Evolutionary conservation across 1,284 basidiomycete species (phyloP), one percentile per base, ranked within the genome.

Genomic region (Tausonia pullulans): DNA sequence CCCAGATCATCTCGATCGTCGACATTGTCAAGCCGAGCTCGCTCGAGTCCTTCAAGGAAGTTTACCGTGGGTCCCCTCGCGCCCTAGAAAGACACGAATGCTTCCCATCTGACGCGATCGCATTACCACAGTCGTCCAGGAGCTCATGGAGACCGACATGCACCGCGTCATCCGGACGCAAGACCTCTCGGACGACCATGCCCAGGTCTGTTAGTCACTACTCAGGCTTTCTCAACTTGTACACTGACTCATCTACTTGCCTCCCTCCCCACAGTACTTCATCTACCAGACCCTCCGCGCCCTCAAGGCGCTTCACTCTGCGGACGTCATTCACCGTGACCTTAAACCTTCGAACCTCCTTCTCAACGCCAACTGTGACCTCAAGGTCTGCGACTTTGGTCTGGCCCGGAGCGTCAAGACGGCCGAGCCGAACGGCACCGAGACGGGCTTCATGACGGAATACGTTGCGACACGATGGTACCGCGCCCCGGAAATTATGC

Each of bases 301-400:
- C 0, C 82, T 98, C 73, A 97, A 97, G 76, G 92, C 92, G 0
- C 80, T 97, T 4, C 93, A 97, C 74, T 91, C 88, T 0, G 92
- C 94, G 39, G 90, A 93, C 74, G 91, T 97, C 69, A 87, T 96
- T 70, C 93, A 97, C 74, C 87, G 94, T 66, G 93, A 97, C 76
- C 83, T 97, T 69, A 97, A 97, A 77, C 93, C 93, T 0, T 93
- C 91, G 46, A 97, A 97, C 72, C 81, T 96, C 7, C 83, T 96
- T n/a, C 81, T 97, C 63, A 96, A 96, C 72, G 90, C 91, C 68
- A 95, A 97, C 75, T 97, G 94, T 72, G 94, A 97, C 74, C 83
- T 97, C 69, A 96, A 96, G 74, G 71, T 78, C 27, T 90, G 88
- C 74, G 92, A 95, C 74, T 95, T 95, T 75, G 93, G 93, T 46